Evolutionary conservation across 2,329 filamentous ascomycete species (phyloP), one percentile per base, ranked within the genome.

Genomic region (Paecilomyces niveus): DNA sequence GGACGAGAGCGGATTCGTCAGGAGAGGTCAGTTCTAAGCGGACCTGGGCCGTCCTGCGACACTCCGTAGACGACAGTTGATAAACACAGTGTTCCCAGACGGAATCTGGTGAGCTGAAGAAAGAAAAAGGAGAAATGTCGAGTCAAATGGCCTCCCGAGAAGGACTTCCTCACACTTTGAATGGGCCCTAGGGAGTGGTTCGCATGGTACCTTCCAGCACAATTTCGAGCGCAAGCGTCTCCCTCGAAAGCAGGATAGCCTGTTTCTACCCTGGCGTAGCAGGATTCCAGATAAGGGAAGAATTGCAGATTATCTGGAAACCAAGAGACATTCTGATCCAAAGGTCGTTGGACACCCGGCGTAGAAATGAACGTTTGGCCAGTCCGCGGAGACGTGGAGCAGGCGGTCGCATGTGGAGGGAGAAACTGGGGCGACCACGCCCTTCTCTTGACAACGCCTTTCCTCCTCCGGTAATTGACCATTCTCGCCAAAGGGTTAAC

Each of bases 401-500:
- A 52, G n/a, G 18, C 24, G 18, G 49, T 18, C 21, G 21, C 49
- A 26, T 26, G 49, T 52, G 49, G 49, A 52, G 49, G 4, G 35
- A 15, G 13, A 15, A 13, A 13, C 35, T 18, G 35, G 18, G 35
- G 35, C 29, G 18, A 22, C 18, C 54, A 55, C 58, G 58, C 58
- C 58, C 58, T 60, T 60, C 33, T 15, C 8, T 58, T 60, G 58
- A 60, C 58, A 55, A 58, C 57, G 39, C 10, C 31, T 32, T 54
- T 15, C 58, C 56, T 6, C 13, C 7, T 26, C 13, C 10, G 50
- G 50, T 29, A 52, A 52, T 2, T 52, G 21, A 26, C 35, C n/a
- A n/a, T 8, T 45, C 35, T n/a, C 15, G n/a, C 35, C 35, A 39
- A 39, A 39, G n/a, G 35, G 13, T 39, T 15, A n/a, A n/a, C 26